phyloP scores from a whole-genome alignment of 805 yeast genomes.

The Yarrowia alimentaria region DNA sequence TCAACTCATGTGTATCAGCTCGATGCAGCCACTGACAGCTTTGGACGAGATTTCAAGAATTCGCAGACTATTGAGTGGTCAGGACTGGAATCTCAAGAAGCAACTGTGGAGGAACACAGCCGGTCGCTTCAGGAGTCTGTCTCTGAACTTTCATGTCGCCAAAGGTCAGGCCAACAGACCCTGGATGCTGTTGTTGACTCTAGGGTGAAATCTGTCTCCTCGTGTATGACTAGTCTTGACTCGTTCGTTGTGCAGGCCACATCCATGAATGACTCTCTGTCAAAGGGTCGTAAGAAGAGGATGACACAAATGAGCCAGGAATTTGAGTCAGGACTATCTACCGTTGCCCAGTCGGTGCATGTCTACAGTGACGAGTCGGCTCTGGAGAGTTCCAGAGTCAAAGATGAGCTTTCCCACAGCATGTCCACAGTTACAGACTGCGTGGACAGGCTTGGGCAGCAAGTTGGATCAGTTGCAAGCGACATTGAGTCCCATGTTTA shows the following conservation, averaged over 20 bases:
- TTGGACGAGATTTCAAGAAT: no score
- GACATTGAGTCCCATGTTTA: conserved; percentile 2
- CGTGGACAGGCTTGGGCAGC: background rate
- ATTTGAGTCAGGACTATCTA: background rate
- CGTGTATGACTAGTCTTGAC: conserved; percentile 12
- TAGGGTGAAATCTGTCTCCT: background rate
- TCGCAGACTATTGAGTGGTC: no score
- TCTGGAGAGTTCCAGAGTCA: background rate
- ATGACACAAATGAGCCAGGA: conserved; percentile 8
- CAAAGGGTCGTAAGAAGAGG: background rate
- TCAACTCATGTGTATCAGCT: no score
- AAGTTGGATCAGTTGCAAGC: background rate
- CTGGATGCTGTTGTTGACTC: background rate
- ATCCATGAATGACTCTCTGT: background rate
- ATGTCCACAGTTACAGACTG: background rate
- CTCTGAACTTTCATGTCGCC: background rate
- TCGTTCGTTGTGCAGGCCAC: conserved; percentile 21
- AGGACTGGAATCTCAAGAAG: no score
- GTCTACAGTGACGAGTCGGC: background rate
- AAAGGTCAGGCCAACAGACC: background rate
- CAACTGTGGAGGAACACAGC: no score
- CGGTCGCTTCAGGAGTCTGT: no score
- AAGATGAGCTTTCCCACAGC: background rate
- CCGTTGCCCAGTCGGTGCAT: background rate
- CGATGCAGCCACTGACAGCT: no score